Evolutionary conservation across 139 green algal genomes (phyloP).

Genomic region (Chlamydomonas eustigma): DNA sequence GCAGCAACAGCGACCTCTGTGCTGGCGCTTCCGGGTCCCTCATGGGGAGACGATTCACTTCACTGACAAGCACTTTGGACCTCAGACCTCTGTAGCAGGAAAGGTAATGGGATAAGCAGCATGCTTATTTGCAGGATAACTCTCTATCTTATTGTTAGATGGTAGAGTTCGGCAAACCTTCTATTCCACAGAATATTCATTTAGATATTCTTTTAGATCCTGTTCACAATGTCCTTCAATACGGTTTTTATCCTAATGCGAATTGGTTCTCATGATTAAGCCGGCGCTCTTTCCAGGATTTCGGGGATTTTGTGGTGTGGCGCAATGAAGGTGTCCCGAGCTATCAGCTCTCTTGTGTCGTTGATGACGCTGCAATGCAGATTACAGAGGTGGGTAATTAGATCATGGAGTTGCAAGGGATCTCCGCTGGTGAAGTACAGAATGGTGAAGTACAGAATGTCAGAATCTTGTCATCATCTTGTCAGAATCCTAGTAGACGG

Average conservation of each 20-base stretch:
- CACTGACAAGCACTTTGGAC: conserved; percentile 10
- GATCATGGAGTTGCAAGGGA: too few species aligned
- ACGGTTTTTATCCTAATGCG: too few species aligned
- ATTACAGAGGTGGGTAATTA: conserved; percentile 21
- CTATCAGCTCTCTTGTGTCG: conserved; percentile 20
- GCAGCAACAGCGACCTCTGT: background rate
- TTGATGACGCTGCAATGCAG: conserved; percentile 17
- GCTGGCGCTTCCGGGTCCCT: conserved; percentile 20
- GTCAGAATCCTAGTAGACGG: too few species aligned
- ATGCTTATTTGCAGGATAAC: background rate
- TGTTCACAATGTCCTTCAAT: too few species aligned
- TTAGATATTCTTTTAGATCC: too few species aligned
- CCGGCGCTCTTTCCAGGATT: background rate
- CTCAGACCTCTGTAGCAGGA: background rate
- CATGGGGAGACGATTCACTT: conserved; percentile 16
- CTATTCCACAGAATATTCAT: too few species aligned
- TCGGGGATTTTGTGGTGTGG: conserved; percentile 26
- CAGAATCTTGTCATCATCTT: too few species aligned
- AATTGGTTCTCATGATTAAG: too few species aligned
- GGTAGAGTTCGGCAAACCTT: too few species aligned
- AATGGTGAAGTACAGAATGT: too few species aligned
- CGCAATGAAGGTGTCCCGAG: conserved; percentile 13
- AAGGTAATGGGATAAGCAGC: background rate
- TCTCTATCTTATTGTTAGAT: too few species aligned
- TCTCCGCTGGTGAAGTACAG: too few species aligned